phyloP scores from a whole-genome alignment of 352 stramenopile genomes.

The Phytophthora aleatoria region DNA sequence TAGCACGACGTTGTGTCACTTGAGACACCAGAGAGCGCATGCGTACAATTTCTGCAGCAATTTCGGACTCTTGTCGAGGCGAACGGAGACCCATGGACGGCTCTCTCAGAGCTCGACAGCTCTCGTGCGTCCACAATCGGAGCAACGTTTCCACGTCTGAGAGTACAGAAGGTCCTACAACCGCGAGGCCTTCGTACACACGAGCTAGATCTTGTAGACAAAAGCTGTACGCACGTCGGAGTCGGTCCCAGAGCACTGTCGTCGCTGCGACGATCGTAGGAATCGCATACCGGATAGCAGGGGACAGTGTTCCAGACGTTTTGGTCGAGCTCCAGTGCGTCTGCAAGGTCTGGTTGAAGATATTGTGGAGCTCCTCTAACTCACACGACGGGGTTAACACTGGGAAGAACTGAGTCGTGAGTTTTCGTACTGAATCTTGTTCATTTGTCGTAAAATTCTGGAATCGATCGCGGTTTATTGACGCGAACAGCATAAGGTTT shows the following conservation, averaged over 20 bases:
- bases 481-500: slow-evolving; percentile 43
- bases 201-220: slow-evolving; percentile 52
- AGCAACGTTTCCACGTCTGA: slow-evolving; percentile 49
- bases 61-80: slow-evolving; percentile 11
- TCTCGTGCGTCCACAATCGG: slow-evolving; percentile 62
- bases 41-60: slow-evolving; percentile 17
- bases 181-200: slow-evolving; percentile 56
- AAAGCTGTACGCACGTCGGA: slow-evolving; percentile 37
- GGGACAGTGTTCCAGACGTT: slow-evolving; percentile 14
- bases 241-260: slow-evolving; percentile 58
- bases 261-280: slow-evolving; percentile 43
- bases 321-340: slow-evolving; percentile 11
- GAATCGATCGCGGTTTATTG: slow-evolving; percentile 16
- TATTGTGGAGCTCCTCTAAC: slow-evolving; percentile 37
- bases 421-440: slow-evolving; percentile 24
- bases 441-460: not conserved
- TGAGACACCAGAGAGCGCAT: slow-evolving; percentile 26
- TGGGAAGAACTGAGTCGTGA: slow-evolving; percentile 39
- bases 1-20: slow-evolving; percentile 29
- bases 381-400: slow-evolving; percentile 30
- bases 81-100: slow-evolving; percentile 17
- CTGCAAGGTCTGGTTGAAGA: slow-evolving; percentile 35
- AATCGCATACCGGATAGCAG: slow-evolving; percentile 26
- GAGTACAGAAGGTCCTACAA: slow-evolving; percentile 39
- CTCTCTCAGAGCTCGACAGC: slow-evolving; percentile 39